Percentiles rank a stretch among this genome's conserved stretches.
Conservation (phyloP, 163 green algal species). For the Coccomyxa subellipsoidea region DNA sequence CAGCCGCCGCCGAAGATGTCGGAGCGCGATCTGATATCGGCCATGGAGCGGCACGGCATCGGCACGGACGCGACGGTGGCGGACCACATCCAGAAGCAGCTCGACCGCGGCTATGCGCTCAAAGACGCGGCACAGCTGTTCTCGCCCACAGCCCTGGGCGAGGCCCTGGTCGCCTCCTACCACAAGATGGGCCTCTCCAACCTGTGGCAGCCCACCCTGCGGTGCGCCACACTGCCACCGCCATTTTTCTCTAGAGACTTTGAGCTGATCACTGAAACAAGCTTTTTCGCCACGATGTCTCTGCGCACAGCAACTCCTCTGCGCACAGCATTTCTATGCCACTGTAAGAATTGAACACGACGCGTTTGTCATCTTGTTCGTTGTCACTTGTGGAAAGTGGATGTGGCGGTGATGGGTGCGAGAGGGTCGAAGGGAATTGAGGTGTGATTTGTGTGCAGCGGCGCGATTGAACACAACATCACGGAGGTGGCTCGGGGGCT, state of each 20-base stretch:
- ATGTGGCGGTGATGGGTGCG: too few relatives aligned
- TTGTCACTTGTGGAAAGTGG: too few relatives aligned
- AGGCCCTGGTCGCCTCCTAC: constrained; percentile 82
- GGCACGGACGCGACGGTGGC: constrained; percentile 96
- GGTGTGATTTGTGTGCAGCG: constrained; percentile 10
- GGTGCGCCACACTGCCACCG: constrained; percentile 16
- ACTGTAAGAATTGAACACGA: neutral
- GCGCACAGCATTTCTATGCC: neutral
- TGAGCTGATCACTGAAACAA: too few relatives aligned
- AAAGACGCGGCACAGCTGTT: constrained; percentile 61
- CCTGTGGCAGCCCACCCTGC: constrained; percentile 78
- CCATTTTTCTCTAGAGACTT: too few relatives aligned
- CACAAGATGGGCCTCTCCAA: constrained; percentile 78
- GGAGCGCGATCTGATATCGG: constrained; percentile 87
- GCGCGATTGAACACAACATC: constrained; percentile 57
- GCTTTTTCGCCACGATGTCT: neutral
- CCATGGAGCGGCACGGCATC: constrained; percentile 95
- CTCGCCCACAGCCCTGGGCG: constrained; percentile 74
- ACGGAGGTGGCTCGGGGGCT: constrained; percentile 32
- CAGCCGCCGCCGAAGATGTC: constrained; percentile 72
- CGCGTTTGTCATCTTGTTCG: too few relatives aligned
- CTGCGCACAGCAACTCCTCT: neutral
- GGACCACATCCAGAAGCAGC: constrained; percentile 94
- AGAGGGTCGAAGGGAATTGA: too few relatives aligned
- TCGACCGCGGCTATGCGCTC: constrained; percentile 56